Evolutionary conservation across 129 eudicot genomes (phyloP), one percentile per base, ranked within the genome.

Genomic region (Chrysanthemum lavandulifolium): DNA sequence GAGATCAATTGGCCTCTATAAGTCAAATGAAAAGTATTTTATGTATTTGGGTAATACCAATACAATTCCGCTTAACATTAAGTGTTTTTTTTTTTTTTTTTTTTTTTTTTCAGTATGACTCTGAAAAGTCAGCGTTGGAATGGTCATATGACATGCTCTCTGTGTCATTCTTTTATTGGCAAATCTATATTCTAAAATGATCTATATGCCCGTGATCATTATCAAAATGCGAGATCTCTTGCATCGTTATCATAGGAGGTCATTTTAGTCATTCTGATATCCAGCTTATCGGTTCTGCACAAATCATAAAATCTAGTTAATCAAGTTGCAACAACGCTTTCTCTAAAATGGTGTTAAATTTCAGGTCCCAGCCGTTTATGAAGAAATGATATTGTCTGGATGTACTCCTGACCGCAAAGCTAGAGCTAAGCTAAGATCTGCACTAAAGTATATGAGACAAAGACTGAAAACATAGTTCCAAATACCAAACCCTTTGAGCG

Each of bases 351-450:
- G 15, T 61, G 61, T 61, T 65, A 11, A 51, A 36, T 86, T 85
- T 77, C 86, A 94, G 98, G 97, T 94, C 56, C 98, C 98, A 1
- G 83, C 85, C 18, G 98, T 94, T 43, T 94, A 84, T 61, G 98
- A 94, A 84, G 96, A 94, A 83, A 90, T 94, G 98, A 86, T 94
- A 49, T 74, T 79, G 72, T 88, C 96, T 33, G 98, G 98, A 65
- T 94, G 97, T 81, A 72, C 82, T 50, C 98, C 98, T 53, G 98
- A 94, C 63, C 80, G 92, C 69, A 94, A 94, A 86, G 92, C 98
- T 69, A 84, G 97, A 83, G 91, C 97, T 33, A 94, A 87, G 88
- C 71, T 94, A 76, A 86, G 98, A 50, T 94, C 98, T 61, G 98
- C 97, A 55, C 80, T 94, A 52, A 86, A 83, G 83, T 94, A 94